Percentiles rank a stretch among this genome's conserved stretches.
These are phyloP conservation scores for Populus hybrid DNA, from an alignment of 441 rosid genomes.

Conservation along the genomic window DNA sequence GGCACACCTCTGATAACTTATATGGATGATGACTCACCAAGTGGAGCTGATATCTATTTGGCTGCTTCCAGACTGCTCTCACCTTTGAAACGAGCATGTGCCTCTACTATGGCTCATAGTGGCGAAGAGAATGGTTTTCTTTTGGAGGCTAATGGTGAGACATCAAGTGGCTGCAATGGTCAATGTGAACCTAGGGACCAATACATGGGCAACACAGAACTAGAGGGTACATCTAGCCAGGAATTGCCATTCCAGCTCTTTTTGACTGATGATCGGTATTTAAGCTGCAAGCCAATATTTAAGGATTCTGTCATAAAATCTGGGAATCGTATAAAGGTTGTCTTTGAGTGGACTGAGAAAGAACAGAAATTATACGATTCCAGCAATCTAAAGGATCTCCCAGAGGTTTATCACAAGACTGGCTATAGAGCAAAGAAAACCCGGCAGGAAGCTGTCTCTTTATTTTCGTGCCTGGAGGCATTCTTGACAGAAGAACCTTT, in stretches of 20 bases:
- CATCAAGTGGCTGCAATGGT: conserved; percentile 36
- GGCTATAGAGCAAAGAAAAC: conserved; percentile 43
- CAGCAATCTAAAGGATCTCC: conserved; percentile 69
- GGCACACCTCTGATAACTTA: conserved; percentile 74
- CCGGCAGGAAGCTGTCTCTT: conserved; percentile 59
- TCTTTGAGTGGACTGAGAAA: conserved; percentile 66
- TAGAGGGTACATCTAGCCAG: conserved; percentile 29
- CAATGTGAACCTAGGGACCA: conserved; percentile 29
- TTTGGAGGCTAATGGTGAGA: conserved; percentile 41
- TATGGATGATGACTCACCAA: conserved; percentile 46
- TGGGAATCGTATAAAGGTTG: conserved; percentile 40
- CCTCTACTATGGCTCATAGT: conserved; percentile 33
- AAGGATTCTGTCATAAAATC: conserved; percentile 46
- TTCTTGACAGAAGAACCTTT: conserved; percentile 78
- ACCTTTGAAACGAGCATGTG: conserved; percentile 56
- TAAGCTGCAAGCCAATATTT: conserved; percentile 41
- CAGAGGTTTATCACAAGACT: conserved; percentile 58
- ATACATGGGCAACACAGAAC: conserved; percentile 34
- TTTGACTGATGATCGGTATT: conserved; percentile 35
- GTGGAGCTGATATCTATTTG: conserved; percentile 56
- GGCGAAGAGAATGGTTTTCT: conserved; percentile 54
- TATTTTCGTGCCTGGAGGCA: conserved; percentile 70
- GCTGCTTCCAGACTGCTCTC: conserved; percentile 50
- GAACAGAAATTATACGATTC: conserved; percentile 61
- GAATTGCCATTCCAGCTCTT: conserved; percentile 44